Evolutionary conservation across 2,329 filamentous ascomycete genomes (phyloP), one percentile per base, ranked within the genome.

Genomic region (Penicillium hesseltinei): DNA sequence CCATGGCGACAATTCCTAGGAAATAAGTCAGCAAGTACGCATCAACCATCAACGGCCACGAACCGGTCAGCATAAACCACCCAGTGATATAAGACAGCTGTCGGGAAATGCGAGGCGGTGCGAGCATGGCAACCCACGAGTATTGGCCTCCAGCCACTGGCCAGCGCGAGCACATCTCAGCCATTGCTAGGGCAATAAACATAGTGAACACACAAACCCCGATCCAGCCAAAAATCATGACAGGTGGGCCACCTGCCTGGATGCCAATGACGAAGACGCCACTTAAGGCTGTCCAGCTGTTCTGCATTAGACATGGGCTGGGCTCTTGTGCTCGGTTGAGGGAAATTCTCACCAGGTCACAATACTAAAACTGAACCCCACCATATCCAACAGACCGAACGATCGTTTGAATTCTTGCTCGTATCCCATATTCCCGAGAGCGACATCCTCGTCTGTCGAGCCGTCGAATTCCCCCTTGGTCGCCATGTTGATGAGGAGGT

Each of bases 151-250:
- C 79, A 15, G 80, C 81, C 13, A 82, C 74, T 1, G 82, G 82
- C 64, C 80, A 83, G 46, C 77, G 77, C 45, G 77, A 78, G 58
- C 81, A 83, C 72, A 80, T 82, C 64, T 84, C 82, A 33, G 82
- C 82, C 77, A 84, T 81, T 3, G 79, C 79, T 54, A 82, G 80
- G 13, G 80, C 81, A 10, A 84, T 80, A 6, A 77, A 72, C 15
- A 83, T 66, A 0, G 78, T 78, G 38, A 79, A 71, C 5, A 78
- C 43, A 58, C 79, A 81, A 19, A 84, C 77, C 4, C 75, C 79
- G n/a, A 84, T 64, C 81, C 81, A 84, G 21, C 78, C 78, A 73
- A 79, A 84, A 29, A 84, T 76, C 77, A 84, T 84, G 39, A 84
- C 80, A 0, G 82, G 80, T 8, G 82, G 81, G 1, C 81, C 82